Conservation (phyloP, 805 yeast species). For the Nakazawaea anatomiae region DNA sequence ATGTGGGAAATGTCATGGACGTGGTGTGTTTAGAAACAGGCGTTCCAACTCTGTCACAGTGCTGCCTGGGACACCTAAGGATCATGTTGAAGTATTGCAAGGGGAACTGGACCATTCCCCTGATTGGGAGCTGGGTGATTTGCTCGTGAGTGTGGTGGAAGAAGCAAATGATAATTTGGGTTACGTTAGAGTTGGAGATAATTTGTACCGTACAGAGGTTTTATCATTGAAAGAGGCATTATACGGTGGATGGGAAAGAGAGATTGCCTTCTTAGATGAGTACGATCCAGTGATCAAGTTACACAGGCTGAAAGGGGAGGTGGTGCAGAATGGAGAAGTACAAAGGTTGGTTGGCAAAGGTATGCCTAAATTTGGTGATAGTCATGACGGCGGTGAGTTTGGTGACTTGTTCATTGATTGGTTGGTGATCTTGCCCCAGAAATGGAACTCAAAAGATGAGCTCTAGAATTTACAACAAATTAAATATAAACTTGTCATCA, state of each 20-base stretch:
- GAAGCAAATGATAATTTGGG: conserved; percentile 56
- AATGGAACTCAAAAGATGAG: conserved; percentile 21
- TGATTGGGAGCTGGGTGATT: conserved; percentile 76
- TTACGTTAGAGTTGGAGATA: conserved; percentile 70
- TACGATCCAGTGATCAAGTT: conserved; percentile 40
- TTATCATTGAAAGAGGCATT: conserved; percentile 67
- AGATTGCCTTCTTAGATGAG: conserved; percentile 60
- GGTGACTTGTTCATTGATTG: conserved; percentile 51
- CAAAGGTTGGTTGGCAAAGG: conserved; percentile 74
- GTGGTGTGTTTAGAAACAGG: conserved; percentile 48
- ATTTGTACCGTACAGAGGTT: conserved; percentile 78
- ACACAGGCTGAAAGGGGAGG: conserved; percentile 42
- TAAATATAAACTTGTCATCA: background rate
- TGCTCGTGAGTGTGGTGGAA: conserved; percentile 59
- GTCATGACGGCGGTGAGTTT: conserved; percentile 43
- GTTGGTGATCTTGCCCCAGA: conserved; percentile 35
- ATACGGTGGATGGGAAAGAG: conserved; percentile 75
- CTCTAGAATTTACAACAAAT: background rate
- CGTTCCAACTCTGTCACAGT: conserved; percentile 59
- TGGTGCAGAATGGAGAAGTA: conserved; percentile 60
- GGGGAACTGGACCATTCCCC: conserved; percentile 87
- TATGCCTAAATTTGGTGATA: conserved; percentile 56
- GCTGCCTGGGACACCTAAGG: conserved; percentile 65
- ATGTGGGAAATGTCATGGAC: conserved; percentile 70
- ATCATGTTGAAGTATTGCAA: conserved; percentile 47